Percentiles rank a stretch among this genome's conserved stretches.
Evolutionary conservation across 106 monocot species (phyloP).

Genomic region (Dioscorea alata): DNA sequence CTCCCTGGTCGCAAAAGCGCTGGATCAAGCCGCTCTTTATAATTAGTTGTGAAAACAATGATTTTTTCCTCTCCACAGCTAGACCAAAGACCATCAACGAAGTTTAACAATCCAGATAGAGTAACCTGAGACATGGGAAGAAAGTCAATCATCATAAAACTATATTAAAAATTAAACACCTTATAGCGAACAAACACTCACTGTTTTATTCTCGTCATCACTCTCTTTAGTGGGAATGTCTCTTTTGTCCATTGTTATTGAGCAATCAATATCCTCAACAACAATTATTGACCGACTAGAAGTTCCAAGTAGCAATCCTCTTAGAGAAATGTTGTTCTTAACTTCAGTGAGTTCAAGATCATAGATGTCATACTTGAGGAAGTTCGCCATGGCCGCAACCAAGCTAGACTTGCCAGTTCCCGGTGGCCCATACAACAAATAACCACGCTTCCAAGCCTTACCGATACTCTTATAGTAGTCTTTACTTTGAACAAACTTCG

Average conservation of each 20-base stretch:
- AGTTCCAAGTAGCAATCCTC: constrained; percentile 23
- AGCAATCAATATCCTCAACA: constrained; percentile 48
- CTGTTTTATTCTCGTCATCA: too few relatives aligned
- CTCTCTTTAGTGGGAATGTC: too few relatives aligned
- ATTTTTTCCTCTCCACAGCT: constrained; percentile 40
- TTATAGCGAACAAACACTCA: too few relatives aligned
- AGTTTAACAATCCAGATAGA: constrained; percentile 34
- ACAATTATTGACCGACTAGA: constrained; percentile 33
- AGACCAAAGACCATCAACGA: constrained; percentile 42
- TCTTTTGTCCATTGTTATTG: background rate
- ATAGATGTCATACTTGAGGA: constrained; percentile 38
- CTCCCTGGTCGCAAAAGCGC: constrained; percentile 26
- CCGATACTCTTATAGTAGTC: constrained; percentile 31
- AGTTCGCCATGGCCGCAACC: constrained; percentile 38
- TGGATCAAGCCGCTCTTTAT: constrained; percentile 36
- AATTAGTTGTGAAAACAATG: constrained; percentile 47
- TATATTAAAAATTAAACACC: background rate
- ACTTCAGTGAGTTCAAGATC: constrained; percentile 36
- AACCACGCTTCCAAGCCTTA: constrained; percentile 40
- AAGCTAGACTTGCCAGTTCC: constrained; percentile 45
- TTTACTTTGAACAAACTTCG: constrained; percentile 23
- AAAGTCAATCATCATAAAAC: background rate
- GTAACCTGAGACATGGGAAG: constrained; percentile 6
- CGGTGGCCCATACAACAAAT: constrained; percentile 36
- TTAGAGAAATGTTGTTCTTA: constrained; percentile 11